Evolutionary conservation across 176 grass and related monocot species (phyloP).

Genomic region (Oryza brachyantha): DNA sequence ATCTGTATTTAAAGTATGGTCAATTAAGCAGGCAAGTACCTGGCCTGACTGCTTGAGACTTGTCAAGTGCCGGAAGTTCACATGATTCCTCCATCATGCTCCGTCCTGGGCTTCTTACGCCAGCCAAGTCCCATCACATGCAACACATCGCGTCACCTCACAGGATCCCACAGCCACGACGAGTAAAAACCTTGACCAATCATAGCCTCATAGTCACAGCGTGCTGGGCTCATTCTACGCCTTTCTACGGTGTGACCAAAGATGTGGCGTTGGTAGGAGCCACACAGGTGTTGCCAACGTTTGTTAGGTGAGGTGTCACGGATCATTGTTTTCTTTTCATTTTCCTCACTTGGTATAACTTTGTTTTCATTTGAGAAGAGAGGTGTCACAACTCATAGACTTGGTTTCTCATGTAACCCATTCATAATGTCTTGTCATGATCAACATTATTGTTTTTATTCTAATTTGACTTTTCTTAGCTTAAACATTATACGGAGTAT

Average conservation of each 20-base stretch:
- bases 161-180: not conserved
- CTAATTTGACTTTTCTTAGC: not conserved
- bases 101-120: not conserved
- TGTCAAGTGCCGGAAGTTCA: constrained; percentile 31
- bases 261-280: constrained; percentile 6
- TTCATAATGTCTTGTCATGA: not conserved
- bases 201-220: not conserved
- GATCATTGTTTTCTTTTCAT: not conserved
- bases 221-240: not conserved
- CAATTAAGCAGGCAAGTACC: constrained; percentile 24
- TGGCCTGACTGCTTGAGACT: not conserved
- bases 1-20: not conserved
- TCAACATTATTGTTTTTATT: not conserved
- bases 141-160: constrained; percentile 24
- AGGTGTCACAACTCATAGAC: too few species aligned
- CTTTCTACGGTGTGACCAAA: not conserved
- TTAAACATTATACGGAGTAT: not conserved
- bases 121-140: constrained; percentile 37
- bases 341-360: not conserved
- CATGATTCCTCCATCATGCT: constrained; percentile 41
- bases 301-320: not conserved
- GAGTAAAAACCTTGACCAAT: constrained; percentile 39
- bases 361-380: too few species aligned
- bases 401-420: not conserved
- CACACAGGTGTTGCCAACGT: not conserved